These are phyloP conservation scores for Nymphaea thermarum DNA, from an alignment of 164 flowering plant genomes.

Conservation along the genomic window DNA sequence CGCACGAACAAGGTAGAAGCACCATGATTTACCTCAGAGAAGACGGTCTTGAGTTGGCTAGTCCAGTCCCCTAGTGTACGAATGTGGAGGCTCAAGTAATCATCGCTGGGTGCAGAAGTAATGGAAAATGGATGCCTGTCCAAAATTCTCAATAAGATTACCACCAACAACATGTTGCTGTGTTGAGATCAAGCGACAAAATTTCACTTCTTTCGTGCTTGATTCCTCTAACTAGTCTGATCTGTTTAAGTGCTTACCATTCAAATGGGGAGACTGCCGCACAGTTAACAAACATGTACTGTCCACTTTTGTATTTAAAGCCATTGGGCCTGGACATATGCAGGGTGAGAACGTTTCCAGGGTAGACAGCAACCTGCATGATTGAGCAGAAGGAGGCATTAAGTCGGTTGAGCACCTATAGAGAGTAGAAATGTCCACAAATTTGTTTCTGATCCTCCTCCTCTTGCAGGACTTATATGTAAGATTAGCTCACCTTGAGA, in stretches of 20 bases:
- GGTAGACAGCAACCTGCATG: conserved; percentile 37
- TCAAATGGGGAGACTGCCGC: conserved; percentile 43
- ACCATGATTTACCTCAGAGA: conserved; percentile 35
- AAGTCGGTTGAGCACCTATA: background rate
- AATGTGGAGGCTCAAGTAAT: conserved; percentile 28
- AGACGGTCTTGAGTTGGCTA: conserved; percentile 44
- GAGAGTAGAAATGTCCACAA: too few relatives aligned
- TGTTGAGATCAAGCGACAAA: background rate
- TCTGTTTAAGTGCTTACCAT: conserved; percentile 18
- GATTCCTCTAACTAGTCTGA: too few relatives aligned
- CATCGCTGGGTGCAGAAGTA: conserved; percentile 28
- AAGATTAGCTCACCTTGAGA: conserved; percentile 18
- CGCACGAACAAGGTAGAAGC: background rate
- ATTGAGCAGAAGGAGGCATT: background rate
- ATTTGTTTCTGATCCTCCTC: too few relatives aligned
- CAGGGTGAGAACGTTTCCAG: conserved; percentile 34
- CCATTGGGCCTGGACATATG: conserved; percentile 47
- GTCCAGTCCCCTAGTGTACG: conserved; percentile 34
- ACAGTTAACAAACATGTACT: conserved; percentile 48
- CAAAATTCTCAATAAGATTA: background rate
- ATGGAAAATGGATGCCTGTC: conserved; percentile 33
- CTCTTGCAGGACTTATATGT: too few relatives aligned
- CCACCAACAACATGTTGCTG: background rate
- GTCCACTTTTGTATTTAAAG: conserved; percentile 43
- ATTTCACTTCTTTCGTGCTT: too few relatives aligned